phyloP scores from a whole-genome alignment of 2,329 filamentous ascomycete genomes.

The Amylocarpus encephaloides region DNA sequence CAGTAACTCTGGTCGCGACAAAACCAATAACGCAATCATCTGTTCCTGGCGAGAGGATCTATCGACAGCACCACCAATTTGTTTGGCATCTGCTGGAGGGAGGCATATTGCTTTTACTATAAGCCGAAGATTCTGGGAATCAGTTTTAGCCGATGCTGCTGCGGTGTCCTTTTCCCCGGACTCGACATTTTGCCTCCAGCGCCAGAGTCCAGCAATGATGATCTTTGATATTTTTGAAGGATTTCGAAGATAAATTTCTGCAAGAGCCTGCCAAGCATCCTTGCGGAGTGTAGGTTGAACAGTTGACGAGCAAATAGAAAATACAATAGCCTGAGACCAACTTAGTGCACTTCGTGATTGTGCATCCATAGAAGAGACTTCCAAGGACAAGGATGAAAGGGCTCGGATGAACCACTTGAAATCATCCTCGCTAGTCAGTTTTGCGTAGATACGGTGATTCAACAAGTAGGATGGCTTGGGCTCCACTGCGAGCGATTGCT shows the following conservation, averaged over 20 bases:
- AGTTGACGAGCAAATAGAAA: constrained; percentile 58
- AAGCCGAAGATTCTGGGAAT: constrained; percentile 55
- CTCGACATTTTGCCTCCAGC: constrained; percentile 64
- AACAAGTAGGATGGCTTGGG: constrained; percentile 84
- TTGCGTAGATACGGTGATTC: constrained; percentile 78
- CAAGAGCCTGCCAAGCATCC: constrained; percentile 55
- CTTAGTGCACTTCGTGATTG: constrained; percentile 49
- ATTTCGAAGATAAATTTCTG: constrained; percentile 55
- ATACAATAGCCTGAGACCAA: constrained; percentile 86
- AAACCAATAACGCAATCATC: constrained; percentile 68
- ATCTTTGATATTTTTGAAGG: constrained; percentile 54
- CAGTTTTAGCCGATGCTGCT: constrained; percentile 58
- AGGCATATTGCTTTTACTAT: constrained; percentile 59
- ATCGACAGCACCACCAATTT: constrained; percentile 38
- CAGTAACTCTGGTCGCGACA: constrained; percentile 72
- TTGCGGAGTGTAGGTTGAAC: constrained; percentile 58
- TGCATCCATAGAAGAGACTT: constrained; percentile 41
- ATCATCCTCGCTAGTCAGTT: constrained; percentile 68
- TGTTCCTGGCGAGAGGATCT: constrained; percentile 55
- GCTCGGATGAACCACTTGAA: constrained; percentile 69
- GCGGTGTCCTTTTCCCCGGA: constrained; percentile 72
- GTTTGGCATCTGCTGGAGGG: constrained; percentile 43
- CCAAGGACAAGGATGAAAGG: constrained; percentile 53
- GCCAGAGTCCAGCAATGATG: constrained; percentile 70
- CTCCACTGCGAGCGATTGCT: constrained; percentile 61